Percentiles rank a stretch among this genome's conserved stretches.
Conservation (phyloP, 1,139 yeast genomes). For the Scheffersomyces quercinus region DNA sequence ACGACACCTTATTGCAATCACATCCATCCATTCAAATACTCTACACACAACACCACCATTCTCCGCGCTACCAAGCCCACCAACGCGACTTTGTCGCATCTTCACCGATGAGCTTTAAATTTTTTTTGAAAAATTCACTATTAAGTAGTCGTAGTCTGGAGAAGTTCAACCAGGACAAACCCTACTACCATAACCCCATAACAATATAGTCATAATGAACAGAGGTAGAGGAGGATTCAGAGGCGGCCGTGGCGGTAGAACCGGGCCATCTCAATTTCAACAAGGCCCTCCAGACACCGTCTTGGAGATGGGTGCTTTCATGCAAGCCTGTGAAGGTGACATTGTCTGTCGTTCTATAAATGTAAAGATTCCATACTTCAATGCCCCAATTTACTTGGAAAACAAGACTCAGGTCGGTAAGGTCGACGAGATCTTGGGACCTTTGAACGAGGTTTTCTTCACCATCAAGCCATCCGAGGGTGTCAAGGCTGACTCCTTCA, state of each 20-base stretch:
- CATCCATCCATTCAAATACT: not conserved
- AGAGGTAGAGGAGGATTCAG: conserved; percentile 74
- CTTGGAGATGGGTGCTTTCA: conserved; percentile 89
- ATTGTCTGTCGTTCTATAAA: conserved; percentile 94
- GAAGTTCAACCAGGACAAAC: not conserved
- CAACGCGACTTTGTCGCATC: conserved; percentile 1
- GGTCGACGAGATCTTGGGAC: conserved; percentile 97
- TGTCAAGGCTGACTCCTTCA: conserved; percentile 89
- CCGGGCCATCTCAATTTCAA: conserved; percentile 55
- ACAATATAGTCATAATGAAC: conserved; percentile 36
- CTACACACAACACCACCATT: too few relatives aligned
- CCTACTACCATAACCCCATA: conserved; percentile 2
- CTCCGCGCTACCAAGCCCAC: too few relatives aligned
- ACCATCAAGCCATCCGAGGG: conserved; percentile 96
- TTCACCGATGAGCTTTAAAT: conserved; percentile 10
- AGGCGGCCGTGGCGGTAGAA: conserved; percentile 47
- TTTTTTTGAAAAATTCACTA: conserved; percentile 2
- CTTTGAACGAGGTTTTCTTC: conserved; percentile 93
- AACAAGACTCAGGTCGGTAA: conserved; percentile 95
- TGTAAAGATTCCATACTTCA: conserved; percentile 94
- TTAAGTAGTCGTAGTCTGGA: not conserved
- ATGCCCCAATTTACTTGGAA: conserved; percentile 96
- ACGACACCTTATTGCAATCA: not conserved
- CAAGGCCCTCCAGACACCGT: conserved; percentile 94
- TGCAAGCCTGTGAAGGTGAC: conserved; percentile 96